A percentile compares a stretch with the other conserved stretches of the same genome.
phyloP scores from a whole-genome alignment of 345 rosid species.

The Salix exigua region DNA sequence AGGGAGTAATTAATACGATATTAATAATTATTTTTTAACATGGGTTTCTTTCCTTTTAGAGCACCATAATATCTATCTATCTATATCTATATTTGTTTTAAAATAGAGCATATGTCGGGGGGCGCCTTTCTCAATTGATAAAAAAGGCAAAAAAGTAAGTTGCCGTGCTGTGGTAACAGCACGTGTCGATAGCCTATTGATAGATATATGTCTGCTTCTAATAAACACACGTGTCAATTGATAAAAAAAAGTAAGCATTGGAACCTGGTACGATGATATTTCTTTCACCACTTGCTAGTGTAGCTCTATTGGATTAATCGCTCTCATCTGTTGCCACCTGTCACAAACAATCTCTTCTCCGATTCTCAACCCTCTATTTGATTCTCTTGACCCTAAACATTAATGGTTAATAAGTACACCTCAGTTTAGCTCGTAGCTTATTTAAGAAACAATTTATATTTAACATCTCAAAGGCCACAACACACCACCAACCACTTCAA shows the following conservation, averaged over 20 bases:
- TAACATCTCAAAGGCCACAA: no score
- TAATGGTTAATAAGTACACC: background rate
- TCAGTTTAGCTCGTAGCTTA: background rate
- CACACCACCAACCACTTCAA: background rate
- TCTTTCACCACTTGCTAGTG: background rate
- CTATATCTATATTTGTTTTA: no score
- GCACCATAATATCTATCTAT: no score
- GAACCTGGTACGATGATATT: slow-evolving; percentile 20
- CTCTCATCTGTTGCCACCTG: background rate
- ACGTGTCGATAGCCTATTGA: slow-evolving; percentile 28
- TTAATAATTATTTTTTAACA: no score
- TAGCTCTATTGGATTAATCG: background rate
- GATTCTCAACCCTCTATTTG: background rate
- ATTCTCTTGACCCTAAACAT: background rate
- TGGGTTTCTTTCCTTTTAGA: no score
- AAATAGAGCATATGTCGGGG: no score
- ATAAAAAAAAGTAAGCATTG: slow-evolving; percentile 7
- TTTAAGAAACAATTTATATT: background rate
- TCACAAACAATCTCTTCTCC: background rate
- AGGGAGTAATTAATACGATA: no score
- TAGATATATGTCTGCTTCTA: background rate
- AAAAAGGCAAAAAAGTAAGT: background rate
- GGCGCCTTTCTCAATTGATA: no score
- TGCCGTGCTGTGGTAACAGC: background rate
- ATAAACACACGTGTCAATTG: background rate